Evolutionary conservation across 2,329 filamentous ascomycete genomes (phyloP).

Genomic region (Diaporthe sp.): DNA sequence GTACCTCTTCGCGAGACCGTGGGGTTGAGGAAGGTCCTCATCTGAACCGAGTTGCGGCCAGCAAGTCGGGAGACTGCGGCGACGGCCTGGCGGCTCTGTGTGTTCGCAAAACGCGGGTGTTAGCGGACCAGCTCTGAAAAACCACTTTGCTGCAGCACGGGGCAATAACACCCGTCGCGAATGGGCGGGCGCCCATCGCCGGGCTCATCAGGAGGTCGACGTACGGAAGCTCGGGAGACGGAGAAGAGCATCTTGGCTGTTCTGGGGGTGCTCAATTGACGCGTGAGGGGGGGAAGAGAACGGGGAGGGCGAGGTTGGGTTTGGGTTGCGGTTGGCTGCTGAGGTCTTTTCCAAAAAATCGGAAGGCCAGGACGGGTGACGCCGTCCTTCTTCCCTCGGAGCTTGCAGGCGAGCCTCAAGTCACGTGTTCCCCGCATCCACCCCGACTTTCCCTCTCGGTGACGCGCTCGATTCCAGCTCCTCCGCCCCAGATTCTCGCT

Average conservation of each 20-base stretch:
- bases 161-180: not conserved
- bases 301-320: constrained; percentile 4
- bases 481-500: not conserved
- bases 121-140: constrained; percentile 38
- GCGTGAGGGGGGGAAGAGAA: constrained; percentile 46
- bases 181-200: not conserved
- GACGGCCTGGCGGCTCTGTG: constrained; percentile 64
- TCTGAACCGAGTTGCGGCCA: constrained; percentile 61
- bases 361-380: constrained; percentile 37
- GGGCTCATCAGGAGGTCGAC: constrained; percentile 47
- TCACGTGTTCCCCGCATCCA: constrained; percentile 45
- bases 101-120: constrained; percentile 10
- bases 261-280: constrained; percentile 64
- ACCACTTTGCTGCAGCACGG: not conserved
- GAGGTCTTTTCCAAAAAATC: constrained; percentile 55
- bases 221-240: constrained; percentile 69
- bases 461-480: constrained; percentile 9
- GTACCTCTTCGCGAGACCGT: constrained; percentile 74
- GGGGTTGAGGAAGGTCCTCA: constrained; percentile 71
- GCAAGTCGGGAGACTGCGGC: constrained; percentile 65
- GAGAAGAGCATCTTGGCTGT: constrained; percentile 68
- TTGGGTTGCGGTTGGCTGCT: constrained; percentile 47
- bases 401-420: constrained; percentile 15
- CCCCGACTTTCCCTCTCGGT: constrained; percentile 20
- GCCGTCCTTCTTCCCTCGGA: constrained; percentile 29